Base-by-base conservation (phyloP, 2,329 filamentous ascomycete species). In the Colletotrichum limetticola region DNA sequence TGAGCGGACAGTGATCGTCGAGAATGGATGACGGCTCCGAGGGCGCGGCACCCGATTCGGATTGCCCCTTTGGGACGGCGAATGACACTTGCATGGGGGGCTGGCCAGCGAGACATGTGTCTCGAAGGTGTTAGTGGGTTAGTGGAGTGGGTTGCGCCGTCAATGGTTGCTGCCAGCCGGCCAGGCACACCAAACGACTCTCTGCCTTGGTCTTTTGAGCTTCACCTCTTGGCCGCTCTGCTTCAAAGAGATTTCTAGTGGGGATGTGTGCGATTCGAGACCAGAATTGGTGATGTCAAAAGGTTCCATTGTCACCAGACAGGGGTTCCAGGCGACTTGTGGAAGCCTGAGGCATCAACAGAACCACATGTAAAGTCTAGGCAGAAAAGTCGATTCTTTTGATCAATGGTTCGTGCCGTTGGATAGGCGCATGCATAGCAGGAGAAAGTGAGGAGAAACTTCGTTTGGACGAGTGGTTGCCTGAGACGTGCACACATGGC, bases 21-120 rank as follows among this genome's bases (percentile, higher is more conserved):
- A 65, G 53, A 57, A 70, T 70, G 59, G 66, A 72, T 65, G 70
- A 65, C 59, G 60, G 70, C 70, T 65, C 70, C 66, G 60, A 72
- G 55, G 46, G 55, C 55, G 60, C 70, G 70, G 70, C 60, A 70
- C 66, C 60, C 66, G 56, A 49, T 26, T 72, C 70, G 70, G 70
- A 35, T 65, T 72, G 70, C 70, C 70, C n/a, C 55, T 70, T 72
- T 60, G 70, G 60, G 66, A 30, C 55, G 59, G 55, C 32, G 46
- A 65, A 37, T 57, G 60, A 53, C 70, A 72, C 66, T 26, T 70
- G 70, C 60, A 70, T 65, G 66, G 66, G 49, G 55, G 70, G 58
- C 53, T 59, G 30, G 55, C 9, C 5, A 32, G 37, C 35, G 52
- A 22, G 66, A 46, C 28, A 60, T 37, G 52, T 63, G 60, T 65